Percentiles rank a stretch among this genome's conserved stretches.
Conservation (phyloP, 2,329 filamentous ascomycete species). For the Pestalotiopsis fici region DNA sequence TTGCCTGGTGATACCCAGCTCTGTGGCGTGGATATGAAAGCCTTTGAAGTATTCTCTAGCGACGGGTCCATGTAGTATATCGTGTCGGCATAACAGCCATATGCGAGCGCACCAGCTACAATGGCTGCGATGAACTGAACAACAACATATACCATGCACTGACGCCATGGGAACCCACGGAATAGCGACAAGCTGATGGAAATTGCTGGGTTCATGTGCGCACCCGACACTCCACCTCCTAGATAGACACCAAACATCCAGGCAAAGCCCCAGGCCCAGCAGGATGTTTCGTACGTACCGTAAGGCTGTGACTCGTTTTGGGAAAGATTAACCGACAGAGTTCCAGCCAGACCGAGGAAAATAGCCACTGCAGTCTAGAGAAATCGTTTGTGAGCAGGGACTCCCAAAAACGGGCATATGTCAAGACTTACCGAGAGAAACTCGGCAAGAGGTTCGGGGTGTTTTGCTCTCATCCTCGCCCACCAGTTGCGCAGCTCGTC, state of each 20-base stretch:
- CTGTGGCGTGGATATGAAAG: conserved; percentile 35
- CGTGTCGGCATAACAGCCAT: conserved; percentile 29
- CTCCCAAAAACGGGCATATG: neutral
- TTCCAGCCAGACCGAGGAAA: conserved; percentile 26
- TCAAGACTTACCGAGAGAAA: conserved; percentile 22
- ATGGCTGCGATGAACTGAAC: conserved; percentile 32
- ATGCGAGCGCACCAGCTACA: conserved; percentile 29
- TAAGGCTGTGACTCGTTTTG: conserved; percentile 19
- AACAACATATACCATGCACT: conserved; percentile 29
- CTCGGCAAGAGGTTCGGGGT: conserved; percentile 28
- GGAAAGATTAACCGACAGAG: conserved; percentile 27
- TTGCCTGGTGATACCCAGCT: conserved; percentile 24
- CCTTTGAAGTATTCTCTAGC: conserved; percentile 27
- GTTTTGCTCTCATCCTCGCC: conserved; percentile 26
- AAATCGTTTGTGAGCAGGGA: neutral
- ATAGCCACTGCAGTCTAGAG: conserved; percentile 23
- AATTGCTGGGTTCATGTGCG: conserved; percentile 35
- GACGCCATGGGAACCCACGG: conserved; percentile 36
- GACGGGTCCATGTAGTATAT: conserved; percentile 31
- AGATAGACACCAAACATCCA: conserved; percentile 32
- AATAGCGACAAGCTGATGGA: conserved; percentile 35
- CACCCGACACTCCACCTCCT: conserved; percentile 26
- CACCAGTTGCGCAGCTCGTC: conserved; percentile 27
- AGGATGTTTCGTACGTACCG: conserved; percentile 26
- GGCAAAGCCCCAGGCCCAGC: conserved; percentile 31